phyloP scores from a whole-genome alignment of 2,329 filamentous ascomycete species.

The Didymella lethalis region DNA sequence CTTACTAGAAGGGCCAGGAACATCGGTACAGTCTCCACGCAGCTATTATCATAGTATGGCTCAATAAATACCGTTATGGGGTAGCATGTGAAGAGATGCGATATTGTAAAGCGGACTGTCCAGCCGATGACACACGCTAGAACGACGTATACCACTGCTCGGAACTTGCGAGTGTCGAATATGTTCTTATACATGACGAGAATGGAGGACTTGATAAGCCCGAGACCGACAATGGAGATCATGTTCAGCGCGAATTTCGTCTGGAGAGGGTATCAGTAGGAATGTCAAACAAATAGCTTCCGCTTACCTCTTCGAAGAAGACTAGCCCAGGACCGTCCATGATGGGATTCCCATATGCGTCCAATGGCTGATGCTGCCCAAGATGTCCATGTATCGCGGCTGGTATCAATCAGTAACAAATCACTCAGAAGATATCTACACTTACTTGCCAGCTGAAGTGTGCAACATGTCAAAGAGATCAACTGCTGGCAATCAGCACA shows the following conservation, averaged over 20 bases:
- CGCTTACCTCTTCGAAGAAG: constrained; percentile 34
- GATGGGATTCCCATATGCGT: constrained; percentile 28
- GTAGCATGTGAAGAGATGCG: constrained; percentile 39
- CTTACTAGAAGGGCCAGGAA: constrained; percentile 32
- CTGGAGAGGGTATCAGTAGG: constrained; percentile 14
- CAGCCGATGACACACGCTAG: constrained; percentile 34
- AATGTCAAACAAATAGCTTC: neutral
- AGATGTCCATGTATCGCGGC: constrained; percentile 34
- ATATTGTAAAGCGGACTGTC: constrained; percentile 36
- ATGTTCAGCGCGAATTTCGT: constrained; percentile 41
- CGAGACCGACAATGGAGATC: constrained; percentile 37
- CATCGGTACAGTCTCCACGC: constrained; percentile 35
- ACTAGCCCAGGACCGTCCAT: constrained; percentile 37
- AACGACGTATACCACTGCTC: constrained; percentile 31
- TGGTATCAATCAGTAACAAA: constrained; percentile 4
- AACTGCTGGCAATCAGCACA: constrained; percentile 21
- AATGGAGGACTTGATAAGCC: constrained; percentile 43
- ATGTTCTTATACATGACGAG: constrained; percentile 43
- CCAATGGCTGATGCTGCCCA: constrained; percentile 32
- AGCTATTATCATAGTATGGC: constrained; percentile 36
- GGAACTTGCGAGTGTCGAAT: constrained; percentile 33
- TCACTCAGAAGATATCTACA: neutral
- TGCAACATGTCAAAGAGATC: constrained; percentile 32
- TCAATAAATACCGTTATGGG: constrained; percentile 41
- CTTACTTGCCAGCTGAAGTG: constrained; percentile 32